Conservation (phyloP, 1,284 basidiomycete genomes). For the Malassezia caprae region DNA sequence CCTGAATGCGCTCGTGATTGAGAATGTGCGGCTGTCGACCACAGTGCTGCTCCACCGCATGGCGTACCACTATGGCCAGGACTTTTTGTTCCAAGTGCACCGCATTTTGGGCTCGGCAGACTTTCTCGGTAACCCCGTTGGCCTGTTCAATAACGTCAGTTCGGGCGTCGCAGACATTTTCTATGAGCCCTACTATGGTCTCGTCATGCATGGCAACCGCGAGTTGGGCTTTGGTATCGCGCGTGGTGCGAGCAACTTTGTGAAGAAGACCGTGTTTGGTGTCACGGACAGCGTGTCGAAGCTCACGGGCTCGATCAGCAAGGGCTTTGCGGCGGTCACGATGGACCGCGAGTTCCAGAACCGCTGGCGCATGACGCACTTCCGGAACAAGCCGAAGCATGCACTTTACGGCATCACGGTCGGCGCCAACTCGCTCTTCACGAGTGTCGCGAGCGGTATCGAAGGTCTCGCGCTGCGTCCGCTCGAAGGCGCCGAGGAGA, state of each 20-base stretch:
- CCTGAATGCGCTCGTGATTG: slow-evolving; percentile 86
- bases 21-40: slow-evolving; percentile 79
- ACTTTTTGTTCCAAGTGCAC: slow-evolving; percentile 85
- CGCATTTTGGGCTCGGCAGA: slow-evolving; percentile 92
- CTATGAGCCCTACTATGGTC: slow-evolving; percentile 95
- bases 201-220: slow-evolving; percentile 91
- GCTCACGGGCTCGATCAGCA: slow-evolving; percentile 91
- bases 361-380: slow-evolving; percentile 72
- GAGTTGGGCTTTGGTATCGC: slow-evolving; percentile 96
- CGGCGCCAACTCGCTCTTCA: slow-evolving; percentile 86
- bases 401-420: slow-evolving; percentile 88
- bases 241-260: slow-evolving; percentile 81
- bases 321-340: slow-evolving; percentile 91
- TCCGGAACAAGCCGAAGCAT: slow-evolving; percentile 88
- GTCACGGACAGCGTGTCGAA: slow-evolving; percentile 91
- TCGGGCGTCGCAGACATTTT: slow-evolving; percentile 98
- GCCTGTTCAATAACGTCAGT: slow-evolving; percentile 94
- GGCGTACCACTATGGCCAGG: slow-evolving; percentile 85
- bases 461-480: slow-evolving; percentile 95
- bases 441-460: slow-evolving; percentile 84
- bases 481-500: slow-evolving; percentile 87
- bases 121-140: slow-evolving; percentile 72
- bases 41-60: slow-evolving; percentile 77
- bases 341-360: slow-evolving; percentile 93
- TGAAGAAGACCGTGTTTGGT: slow-evolving; percentile 97